phyloP scores from a whole-genome alignment of 345 rosid genomes.

The Dipteronia sinensis region DNA sequence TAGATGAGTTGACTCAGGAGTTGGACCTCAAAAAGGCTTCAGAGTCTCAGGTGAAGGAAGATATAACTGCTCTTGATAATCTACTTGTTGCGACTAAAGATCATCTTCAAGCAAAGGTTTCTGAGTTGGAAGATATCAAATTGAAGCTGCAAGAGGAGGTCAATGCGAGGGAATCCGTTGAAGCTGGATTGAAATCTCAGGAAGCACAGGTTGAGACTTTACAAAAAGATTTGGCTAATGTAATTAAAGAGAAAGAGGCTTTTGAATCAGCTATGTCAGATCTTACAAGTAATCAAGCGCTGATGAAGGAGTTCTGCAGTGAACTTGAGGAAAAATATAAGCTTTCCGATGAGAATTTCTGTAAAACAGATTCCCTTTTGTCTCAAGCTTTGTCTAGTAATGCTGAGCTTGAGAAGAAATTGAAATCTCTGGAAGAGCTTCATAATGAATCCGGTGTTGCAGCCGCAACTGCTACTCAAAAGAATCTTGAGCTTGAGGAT shows the following conservation, averaged over 20 bases:
- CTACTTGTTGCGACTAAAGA: conserved; percentile 47
- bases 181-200: conserved; percentile 42
- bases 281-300: conserved; percentile 44
- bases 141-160: conserved; percentile 58
- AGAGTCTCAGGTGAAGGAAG: conserved; percentile 67
- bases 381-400: conserved; percentile 70
- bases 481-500: conserved; percentile 74
- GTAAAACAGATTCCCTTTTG: conserved; percentile 63
- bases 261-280: conserved; percentile 56
- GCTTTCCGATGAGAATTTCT: conserved; percentile 62
- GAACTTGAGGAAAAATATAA: conserved; percentile 74
- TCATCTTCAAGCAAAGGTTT: conserved; percentile 57
- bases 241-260: conserved; percentile 56
- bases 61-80: conserved; percentile 52
- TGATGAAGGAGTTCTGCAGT: conserved; percentile 43
- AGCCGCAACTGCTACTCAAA: conserved; percentile 69
- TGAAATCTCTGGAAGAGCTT: conserved; percentile 71
- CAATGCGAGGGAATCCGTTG: conserved; percentile 42
- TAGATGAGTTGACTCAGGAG: conserved; percentile 59
- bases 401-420: conserved; percentile 70
- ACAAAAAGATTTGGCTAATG: conserved; percentile 37
- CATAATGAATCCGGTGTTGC: conserved; percentile 59
- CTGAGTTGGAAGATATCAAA: conserved; percentile 52
- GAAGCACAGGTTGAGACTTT: conserved; percentile 37
- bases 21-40: conserved; percentile 63